Percentiles rank a stretch among this genome's conserved stretches.
Evolutionary conservation across 352 stramenopile species (phyloP).

Genomic region (Phytopythium vexans): DNA sequence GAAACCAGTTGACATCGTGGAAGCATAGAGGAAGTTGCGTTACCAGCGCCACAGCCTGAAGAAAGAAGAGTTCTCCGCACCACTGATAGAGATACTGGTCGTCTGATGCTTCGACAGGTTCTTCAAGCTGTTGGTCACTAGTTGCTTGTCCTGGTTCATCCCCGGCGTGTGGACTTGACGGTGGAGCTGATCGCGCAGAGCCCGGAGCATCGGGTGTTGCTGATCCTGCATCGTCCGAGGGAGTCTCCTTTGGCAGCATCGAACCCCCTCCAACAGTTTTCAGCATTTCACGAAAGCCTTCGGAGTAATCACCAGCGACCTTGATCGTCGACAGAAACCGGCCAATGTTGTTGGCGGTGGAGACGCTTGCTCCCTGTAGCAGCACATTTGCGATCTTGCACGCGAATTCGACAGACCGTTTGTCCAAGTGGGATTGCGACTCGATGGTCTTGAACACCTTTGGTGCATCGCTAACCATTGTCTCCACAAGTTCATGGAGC

Average conservation of each 20-base stretch:
- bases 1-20: neutral
- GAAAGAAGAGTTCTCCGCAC: conserved; percentile 61
- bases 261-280: conserved; percentile 20
- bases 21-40: neutral
- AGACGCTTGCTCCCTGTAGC: conserved; percentile 8
- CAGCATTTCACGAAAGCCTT: conserved; percentile 33
- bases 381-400: conserved; percentile 29
- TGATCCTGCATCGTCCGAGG: neutral
- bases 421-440: conserved; percentile 14
- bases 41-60: conserved; percentile 26
- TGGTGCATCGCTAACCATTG: conserved; percentile 24
- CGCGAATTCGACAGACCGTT: conserved; percentile 23
- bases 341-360: conserved; percentile 11
- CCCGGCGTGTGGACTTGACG: neutral
- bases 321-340: conserved; percentile 40
- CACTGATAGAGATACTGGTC: conserved; percentile 57
- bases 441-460: conserved; percentile 28
- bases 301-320: conserved; percentile 30
- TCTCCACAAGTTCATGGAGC: conserved; percentile 34
- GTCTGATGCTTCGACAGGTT: conserved; percentile 12
- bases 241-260: conserved; percentile 25
- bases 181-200: neutral
- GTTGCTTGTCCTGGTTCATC: too few relatives aligned
- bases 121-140: too few relatives aligned
- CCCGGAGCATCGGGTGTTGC: neutral